Percentiles rank a stretch among this genome's conserved stretches.
Evolutionary conservation across 2,329 filamentous ascomycete genomes (phyloP).

Genomic region (Oidium heveae): DNA sequence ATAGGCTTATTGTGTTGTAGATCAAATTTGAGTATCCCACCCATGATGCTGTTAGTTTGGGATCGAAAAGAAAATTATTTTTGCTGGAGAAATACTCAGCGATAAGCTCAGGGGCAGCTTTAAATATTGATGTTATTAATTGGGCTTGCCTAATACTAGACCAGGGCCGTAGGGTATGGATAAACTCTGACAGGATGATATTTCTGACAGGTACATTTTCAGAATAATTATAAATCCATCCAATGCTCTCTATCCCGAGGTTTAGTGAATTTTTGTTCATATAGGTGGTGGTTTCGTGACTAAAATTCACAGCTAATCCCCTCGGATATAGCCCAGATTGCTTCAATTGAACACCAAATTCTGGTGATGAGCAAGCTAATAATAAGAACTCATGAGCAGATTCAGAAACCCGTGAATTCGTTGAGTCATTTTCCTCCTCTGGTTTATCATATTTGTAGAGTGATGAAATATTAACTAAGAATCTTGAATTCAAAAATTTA

Average conservation of each 20-base stretch:
- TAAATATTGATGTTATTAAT: slow-evolving; percentile 57
- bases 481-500: slow-evolving; percentile 48
- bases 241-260: slow-evolving; percentile 40
- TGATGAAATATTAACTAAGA: slow-evolving; percentile 43
- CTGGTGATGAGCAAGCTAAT: slow-evolving; percentile 46
- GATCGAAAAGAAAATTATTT: slow-evolving; percentile 62
- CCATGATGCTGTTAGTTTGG: slow-evolving; percentile 82
- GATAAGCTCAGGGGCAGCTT: slow-evolving; percentile 59
- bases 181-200: slow-evolving; percentile 50
- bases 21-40: slow-evolving; percentile 79
- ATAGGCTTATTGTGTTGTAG: slow-evolving; percentile 53
- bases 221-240: slow-evolving; percentile 42
- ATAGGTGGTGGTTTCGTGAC: slow-evolving; percentile 19
- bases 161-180: slow-evolving; percentile 60
- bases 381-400: slow-evolving; percentile 53
- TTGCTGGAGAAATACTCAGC: slow-evolving; percentile 70
- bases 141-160: slow-evolving; percentile 59
- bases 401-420: slow-evolving; percentile 31
- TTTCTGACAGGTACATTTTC: slow-evolving; percentile 54
- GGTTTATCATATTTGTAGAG: slow-evolving; percentile 36
- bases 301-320: slow-evolving; percentile 32
- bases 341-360: slow-evolving; percentile 48
- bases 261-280: slow-evolving; percentile 24
- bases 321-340: slow-evolving; percentile 70
- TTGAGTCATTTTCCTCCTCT: slow-evolving; percentile 20